Percentiles rank a stretch among this genome's conserved stretches.
Conservation (phyloP, 257 asterid genomes). For the Nicotiana noctiflora region DNA sequence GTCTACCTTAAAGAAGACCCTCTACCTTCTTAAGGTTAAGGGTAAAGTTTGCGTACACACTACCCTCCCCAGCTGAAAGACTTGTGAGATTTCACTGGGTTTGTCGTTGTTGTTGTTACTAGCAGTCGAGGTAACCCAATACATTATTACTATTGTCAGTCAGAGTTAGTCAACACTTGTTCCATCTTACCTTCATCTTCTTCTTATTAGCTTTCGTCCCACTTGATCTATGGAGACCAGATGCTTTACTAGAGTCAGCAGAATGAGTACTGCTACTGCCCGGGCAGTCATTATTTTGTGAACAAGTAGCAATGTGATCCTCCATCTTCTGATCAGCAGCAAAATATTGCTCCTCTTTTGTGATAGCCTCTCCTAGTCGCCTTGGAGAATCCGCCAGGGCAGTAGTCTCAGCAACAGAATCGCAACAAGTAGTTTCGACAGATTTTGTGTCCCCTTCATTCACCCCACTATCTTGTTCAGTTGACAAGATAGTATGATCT, state of each 20-base stretch:
- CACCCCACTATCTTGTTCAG: slow-evolving; percentile 23
- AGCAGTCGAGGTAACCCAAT: not conserved
- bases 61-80: too few relatives aligned
- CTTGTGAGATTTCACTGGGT: too few relatives aligned
- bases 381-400: not conserved
- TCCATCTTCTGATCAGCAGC: slow-evolving; percentile 12
- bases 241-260: slow-evolving; percentile 13
- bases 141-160: not conserved
- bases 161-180: not conserved
- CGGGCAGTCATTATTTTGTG: slow-evolving; percentile 9
- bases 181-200: slow-evolving; percentile 33
- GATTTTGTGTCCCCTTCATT: slow-evolving; percentile 43
- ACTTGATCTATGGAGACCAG: slow-evolving; percentile 14
- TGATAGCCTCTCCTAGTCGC: not conserved
- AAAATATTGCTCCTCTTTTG: slow-evolving; percentile 30
- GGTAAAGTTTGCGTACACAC: too few relatives aligned
- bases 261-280: not conserved
- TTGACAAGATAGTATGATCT: slow-evolving; percentile 30
- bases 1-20: too few relatives aligned
- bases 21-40: too few relatives aligned
- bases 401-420: slow-evolving; percentile 25
- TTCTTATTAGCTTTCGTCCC: slow-evolving; percentile 31
- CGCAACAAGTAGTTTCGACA: slow-evolving; percentile 36
- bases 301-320: not conserved
- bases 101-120: too few relatives aligned